Base-by-base conservation (phyloP, 228 moss, liverwort and hornwort species). In the Sphagnum magellanicum region DNA sequence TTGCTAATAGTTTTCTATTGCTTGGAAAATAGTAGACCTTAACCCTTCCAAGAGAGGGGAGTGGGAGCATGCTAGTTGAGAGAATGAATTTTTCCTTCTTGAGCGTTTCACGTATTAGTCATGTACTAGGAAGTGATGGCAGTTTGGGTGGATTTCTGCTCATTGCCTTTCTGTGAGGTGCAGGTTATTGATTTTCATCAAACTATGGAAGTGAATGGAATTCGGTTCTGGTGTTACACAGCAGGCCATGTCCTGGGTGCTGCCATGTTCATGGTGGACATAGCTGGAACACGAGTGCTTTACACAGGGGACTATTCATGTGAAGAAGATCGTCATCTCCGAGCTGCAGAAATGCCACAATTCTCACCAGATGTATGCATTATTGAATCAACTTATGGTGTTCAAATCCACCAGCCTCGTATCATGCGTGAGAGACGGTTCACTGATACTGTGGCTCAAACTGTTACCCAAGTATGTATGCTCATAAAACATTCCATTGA, bases 211-310 rank as follows among this genome's bases (percentile, higher is more conserved):
- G 98, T 94, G 55, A 94, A 98, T 71, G 94, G 94, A 48, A 98
- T 98, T 64, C 83, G 90, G 5, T 94, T 98, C 70, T 94, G 94
- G 98, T 98, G 98, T 73, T 98, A 98, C 62, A 98, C 98, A 48
- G 94, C 94, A 51, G 92, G 98, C 4, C 98, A 94, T 80, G 94
- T 98, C 6, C 71, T 98, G 74, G 98, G 98, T 60, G 98, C 98
- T 51, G 90, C 94, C 58, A 94, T 98, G 94, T 98, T 98, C 81
- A 94, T 98, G 98, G 98, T 94, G n/a, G 98, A 98, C 48, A 94
- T 94, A 53, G 98, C 94, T 69, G 98, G 94, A 66, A 90, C 92
- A 78, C 87, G 94, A 61, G 90, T 98, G 53, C 77, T 98, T 13
- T 98, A 94, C 53, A 94, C 92, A 49, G 98, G 98, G 71, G 94